Evolutionary conservation across 768 basidiomycete genomes (phyloP).

Genomic region (Nidularia sp.): DNA sequence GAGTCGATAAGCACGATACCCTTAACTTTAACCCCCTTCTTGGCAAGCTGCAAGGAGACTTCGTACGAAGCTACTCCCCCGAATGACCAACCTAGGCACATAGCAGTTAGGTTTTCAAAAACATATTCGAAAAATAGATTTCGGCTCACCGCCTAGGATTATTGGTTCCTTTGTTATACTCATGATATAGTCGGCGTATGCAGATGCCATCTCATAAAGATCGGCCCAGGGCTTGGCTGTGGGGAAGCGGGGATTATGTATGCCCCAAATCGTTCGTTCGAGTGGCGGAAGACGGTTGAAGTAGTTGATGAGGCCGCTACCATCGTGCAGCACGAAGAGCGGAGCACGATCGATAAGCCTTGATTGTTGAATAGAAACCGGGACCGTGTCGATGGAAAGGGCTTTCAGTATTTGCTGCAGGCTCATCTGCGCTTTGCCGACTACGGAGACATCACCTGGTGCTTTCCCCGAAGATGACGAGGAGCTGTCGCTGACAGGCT

Average conservation of each 20-base stretch:
- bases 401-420: no score
- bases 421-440: no score
- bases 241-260: not conserved
- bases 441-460: no score
- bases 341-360: constrained; percentile 1
- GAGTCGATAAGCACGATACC: not conserved
- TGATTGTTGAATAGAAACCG: not conserved
- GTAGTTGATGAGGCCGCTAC: not conserved
- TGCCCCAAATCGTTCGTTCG: not conserved
- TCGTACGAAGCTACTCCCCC: not conserved
- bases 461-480: no score
- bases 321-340: constrained; percentile 1
- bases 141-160: not conserved
- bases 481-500: no score
- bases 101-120: not conserved
- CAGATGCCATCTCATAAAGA: not conserved
- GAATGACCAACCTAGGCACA: not conserved
- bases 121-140: not conserved
- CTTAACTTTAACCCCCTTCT: not conserved
- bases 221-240: not conserved
- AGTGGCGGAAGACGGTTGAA: not conserved
- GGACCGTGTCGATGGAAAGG: not conserved
- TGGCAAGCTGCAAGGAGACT: not conserved
- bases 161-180: not conserved
- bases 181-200: not conserved